phyloP scores from a whole-genome alignment of 2,329 filamentous ascomycete genomes.

The Pestalotiopsis sp. region DNA sequence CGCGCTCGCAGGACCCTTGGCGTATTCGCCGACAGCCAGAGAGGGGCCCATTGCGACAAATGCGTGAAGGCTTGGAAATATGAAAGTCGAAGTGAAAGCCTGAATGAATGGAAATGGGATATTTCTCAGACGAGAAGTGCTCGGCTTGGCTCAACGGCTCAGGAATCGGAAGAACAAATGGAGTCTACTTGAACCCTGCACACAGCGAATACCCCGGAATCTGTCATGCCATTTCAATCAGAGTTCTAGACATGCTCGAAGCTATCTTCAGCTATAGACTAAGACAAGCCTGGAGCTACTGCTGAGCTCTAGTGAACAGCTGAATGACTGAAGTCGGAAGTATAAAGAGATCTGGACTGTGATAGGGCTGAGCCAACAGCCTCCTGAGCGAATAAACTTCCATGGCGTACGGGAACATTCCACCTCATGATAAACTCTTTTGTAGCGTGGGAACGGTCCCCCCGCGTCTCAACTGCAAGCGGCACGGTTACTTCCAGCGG shows the following conservation, averaged over 20 bases:
- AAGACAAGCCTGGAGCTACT: not conserved
- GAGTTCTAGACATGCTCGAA: not conserved
- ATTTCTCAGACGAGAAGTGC: not conserved
- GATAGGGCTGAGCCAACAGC: not conserved
- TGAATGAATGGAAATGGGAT: too few species aligned
- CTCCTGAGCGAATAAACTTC: not conserved
- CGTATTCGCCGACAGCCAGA: slow-evolving; percentile 7
- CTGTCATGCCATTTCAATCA: not conserved
- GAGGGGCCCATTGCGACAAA: slow-evolving; percentile 7
- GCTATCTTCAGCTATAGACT: not conserved
- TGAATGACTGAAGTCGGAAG: not conserved
- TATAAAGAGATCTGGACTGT: not conserved
- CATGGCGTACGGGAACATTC: not conserved
- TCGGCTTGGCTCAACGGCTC: not conserved
- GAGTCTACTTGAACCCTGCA: not conserved
- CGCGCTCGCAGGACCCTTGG: not conserved
- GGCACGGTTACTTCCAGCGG: too few species aligned
- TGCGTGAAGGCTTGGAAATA: not conserved
- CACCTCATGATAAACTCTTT: too few species aligned
- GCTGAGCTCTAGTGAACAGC: not conserved
- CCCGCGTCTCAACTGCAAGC: too few species aligned
- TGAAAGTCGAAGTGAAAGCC: not conserved
- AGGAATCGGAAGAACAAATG: not conserved
- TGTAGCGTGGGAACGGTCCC: too few species aligned
- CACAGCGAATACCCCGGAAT: not conserved